Conservation (phyloP, 495 filamentous ascomycete species). For the Podospora comata region DNA sequence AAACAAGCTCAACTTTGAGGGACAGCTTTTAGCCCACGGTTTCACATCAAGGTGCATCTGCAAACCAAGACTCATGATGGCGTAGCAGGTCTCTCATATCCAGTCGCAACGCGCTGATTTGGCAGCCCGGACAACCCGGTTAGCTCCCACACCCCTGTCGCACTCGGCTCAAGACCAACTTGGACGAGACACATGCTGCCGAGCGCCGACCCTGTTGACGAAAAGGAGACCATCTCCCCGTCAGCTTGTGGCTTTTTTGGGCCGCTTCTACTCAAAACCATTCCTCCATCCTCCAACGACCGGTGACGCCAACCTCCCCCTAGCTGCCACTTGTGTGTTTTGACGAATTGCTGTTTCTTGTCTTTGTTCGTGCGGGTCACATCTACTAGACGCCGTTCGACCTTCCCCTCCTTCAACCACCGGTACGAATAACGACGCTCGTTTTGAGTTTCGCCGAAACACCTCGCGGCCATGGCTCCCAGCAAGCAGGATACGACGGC, state of each 20-base stretch:
- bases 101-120: background rate
- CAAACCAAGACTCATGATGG: slow-evolving; percentile 1
- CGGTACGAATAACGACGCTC: background rate
- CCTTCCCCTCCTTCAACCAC: background rate
- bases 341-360: slow-evolving; percentile 5
- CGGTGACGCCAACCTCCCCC: slow-evolving; percentile 8
- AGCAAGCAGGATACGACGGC: slow-evolving; percentile 33
- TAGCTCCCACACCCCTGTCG: slow-evolving; percentile 22
- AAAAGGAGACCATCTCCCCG: slow-evolving; percentile 24
- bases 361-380: slow-evolving; percentile 7
- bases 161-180: slow-evolving; percentile 22
- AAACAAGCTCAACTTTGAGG: background rate
- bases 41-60: background rate
- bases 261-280: slow-evolving; percentile 11
- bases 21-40: background rate
- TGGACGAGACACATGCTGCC: slow-evolving; percentile 29
- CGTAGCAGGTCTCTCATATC: background rate
- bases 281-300: slow-evolving; percentile 9
- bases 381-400: background rate
- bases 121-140: slow-evolving; percentile 4
- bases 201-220: slow-evolving; percentile 25
- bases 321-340: background rate
- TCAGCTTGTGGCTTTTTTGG: slow-evolving; percentile 13
- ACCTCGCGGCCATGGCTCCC: slow-evolving; percentile 32
- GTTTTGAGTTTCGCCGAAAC: background rate